Conservation (phyloP, 2,329 filamentous ascomycete genomes). For the Ophiostoma angusticollis region DNA sequence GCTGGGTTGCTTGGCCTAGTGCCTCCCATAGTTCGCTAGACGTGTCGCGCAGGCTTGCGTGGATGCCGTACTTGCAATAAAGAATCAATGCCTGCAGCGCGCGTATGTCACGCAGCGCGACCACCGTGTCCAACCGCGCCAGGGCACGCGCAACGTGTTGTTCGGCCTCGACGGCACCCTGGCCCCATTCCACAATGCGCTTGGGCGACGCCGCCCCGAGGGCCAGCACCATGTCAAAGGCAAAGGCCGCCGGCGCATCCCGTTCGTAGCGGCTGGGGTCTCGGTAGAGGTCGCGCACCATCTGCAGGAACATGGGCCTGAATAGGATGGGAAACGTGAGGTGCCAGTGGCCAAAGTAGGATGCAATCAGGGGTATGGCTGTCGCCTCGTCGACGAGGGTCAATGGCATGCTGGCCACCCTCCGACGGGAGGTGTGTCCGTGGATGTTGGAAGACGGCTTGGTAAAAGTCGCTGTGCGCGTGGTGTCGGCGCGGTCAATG, state of each 20-base stretch:
- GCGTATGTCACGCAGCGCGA: constrained; percentile 1
- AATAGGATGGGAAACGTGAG: constrained; percentile 12
- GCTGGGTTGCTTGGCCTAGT: constrained; percentile 1
- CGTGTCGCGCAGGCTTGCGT: constrained; percentile 1
- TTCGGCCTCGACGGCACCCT: constrained; percentile 1
- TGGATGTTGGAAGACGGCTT: no score
- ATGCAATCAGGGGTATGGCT: constrained; percentile 9
- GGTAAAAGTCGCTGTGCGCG: background rate
- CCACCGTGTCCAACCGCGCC: background rate
- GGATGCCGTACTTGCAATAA: constrained; percentile 5
- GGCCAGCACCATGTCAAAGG: constrained; percentile 4
- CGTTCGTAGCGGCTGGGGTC: background rate
- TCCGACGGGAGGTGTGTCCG: no score
- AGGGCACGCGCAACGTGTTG: constrained; percentile 1
- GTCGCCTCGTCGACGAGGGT: background rate
- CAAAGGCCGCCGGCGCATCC: constrained; percentile 1
- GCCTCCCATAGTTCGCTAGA: constrained; percentile 5
- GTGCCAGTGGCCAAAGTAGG: constrained; percentile 13
- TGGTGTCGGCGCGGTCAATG: background rate
- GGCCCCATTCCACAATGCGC: background rate
- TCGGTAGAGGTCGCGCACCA: constrained; percentile 2
- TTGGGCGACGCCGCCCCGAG: constrained; percentile 1
- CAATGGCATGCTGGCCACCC: background rate
- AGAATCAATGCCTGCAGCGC: constrained; percentile 2
- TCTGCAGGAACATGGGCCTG: constrained; percentile 12